Base-by-base conservation (phyloP, 331 rosid genomes). In the Prunus yedoensis region DNA sequence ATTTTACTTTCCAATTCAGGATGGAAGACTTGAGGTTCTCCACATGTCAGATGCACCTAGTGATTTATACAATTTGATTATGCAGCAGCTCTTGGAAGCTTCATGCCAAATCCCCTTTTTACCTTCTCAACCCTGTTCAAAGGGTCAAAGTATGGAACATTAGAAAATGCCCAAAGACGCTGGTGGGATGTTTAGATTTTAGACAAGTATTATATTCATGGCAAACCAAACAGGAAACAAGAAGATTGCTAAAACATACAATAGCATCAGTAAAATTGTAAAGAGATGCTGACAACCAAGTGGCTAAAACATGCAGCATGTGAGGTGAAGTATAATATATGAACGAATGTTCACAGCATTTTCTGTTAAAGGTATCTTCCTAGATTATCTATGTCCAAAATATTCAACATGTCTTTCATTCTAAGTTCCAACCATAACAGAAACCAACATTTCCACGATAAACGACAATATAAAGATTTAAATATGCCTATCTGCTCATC, bases 41-140 rank as follows among this genome's bases (percentile, higher is more conserved):
- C 77, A 62, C 53, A 54, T 62, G 69, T 28, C 64, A 46, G 56
- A 72, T 66, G 71, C 2, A 4, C 30, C 46, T 28, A 14, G 21
- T 32, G 5, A 62, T 16, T 73, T 54, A 77, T 68, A 57, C 43
- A 64, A 59, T 74, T 68, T 17, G 71, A 76, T 76, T 68, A 77
- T 41, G 88, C 85, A 74, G 86, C 88, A 69, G 82, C 53, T 83
- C 81, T 90, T 10, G 96, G 93, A 47, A 74, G 75, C 80, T 92
- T 95, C 99, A 95, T 95, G 83, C 99, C 99, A 83, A 95, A 95
- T 57, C 99, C 99, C 64, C 80, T 96, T 77, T 83, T 92, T 78
- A 81, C 93, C 80, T 88, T 95, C 96, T 88, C 94, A 84, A 95
- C 96, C 35, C 99, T 95, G 92, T 74, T 77, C 73, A 78, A 71